These are phyloP conservation scores for Dothidotthia symphoricarpi DNA, from an alignment of 2,329 filamentous ascomycete species.

Conservation along the genomic window DNA sequence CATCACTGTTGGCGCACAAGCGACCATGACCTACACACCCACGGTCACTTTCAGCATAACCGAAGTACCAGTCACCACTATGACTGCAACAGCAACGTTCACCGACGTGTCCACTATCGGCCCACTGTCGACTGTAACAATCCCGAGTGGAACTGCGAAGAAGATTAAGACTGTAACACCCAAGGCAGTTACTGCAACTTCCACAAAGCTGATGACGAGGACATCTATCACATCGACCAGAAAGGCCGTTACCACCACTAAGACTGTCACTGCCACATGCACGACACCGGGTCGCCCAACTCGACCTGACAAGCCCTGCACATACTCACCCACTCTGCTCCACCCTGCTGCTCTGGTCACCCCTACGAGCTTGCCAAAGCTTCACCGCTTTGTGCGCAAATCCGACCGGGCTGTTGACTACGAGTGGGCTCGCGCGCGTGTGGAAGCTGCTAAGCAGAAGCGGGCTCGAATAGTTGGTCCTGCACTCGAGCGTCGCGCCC, in stretches of 20 bases:
- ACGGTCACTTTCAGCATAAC: constrained; percentile 37
- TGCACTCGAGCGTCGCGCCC: constrained; percentile 33
- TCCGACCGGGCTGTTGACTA: constrained; percentile 32
- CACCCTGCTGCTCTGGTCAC: constrained; percentile 32
- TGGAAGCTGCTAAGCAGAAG: constrained; percentile 36
- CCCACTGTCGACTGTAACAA: constrained; percentile 32
- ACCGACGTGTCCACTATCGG: constrained; percentile 24
- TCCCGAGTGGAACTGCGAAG: constrained; percentile 35
- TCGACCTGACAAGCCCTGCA: constrained; percentile 36
- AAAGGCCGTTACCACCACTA: constrained; percentile 28
- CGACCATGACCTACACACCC: constrained; percentile 32
- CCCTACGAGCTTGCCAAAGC: constrained; percentile 23
- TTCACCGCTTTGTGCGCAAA: constrained; percentile 24
- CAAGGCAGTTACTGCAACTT: constrained; percentile 23
- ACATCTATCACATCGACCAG: constrained; percentile 29
- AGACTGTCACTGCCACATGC: constrained; percentile 42
- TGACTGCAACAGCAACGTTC: constrained; percentile 25
- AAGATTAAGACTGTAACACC: constrained; percentile 35
- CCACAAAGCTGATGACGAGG: constrained; percentile 28
- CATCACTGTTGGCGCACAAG: constrained; percentile 35
- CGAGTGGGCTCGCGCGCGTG: constrained; percentile 36
- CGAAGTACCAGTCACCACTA: constrained; percentile 25
- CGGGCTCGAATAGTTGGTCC: constrained; percentile 22
- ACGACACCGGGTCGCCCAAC: constrained; percentile 31
- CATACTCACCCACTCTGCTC: constrained; percentile 37